These are phyloP conservation scores for Drechslera avenae DNA, from an alignment of 2,329 filamentous ascomycete species.

Conservation along the genomic window DNA sequence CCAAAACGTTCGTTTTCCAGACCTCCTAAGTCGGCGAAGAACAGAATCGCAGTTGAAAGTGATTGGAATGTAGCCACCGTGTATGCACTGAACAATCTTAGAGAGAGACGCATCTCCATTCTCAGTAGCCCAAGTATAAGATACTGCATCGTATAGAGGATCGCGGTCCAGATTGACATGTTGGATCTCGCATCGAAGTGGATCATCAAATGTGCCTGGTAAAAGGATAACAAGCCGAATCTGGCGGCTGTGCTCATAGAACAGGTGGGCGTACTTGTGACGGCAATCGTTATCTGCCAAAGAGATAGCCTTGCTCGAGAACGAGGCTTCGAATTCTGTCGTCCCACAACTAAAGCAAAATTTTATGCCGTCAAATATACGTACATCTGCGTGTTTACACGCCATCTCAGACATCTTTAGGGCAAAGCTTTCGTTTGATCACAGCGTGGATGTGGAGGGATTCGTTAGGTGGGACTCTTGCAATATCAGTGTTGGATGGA, in stretches of 20 bases:
- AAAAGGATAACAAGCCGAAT: slow-evolving; percentile 5
- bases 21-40: slow-evolving; percentile 9
- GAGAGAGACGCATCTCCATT: slow-evolving; percentile 1
- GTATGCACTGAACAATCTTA: not conserved
- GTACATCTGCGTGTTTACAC: slow-evolving; percentile 19
- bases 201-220: not conserved
- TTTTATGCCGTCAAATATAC: slow-evolving; percentile 17
- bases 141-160: slow-evolving; percentile 19
- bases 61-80: slow-evolving; percentile 4
- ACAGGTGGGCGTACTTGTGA: slow-evolving; percentile 14
- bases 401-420: not conserved
- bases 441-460: too few relatives aligned
- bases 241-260: slow-evolving; percentile 11
- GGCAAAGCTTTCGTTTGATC: not conserved
- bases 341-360: slow-evolving; percentile 22
- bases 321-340: slow-evolving; percentile 6
- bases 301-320: too few relatives aligned
- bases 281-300: not conserved
- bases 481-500: not conserved
- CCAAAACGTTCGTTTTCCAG: slow-evolving; percentile 17
- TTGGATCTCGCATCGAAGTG: slow-evolving; percentile 8
- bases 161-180: slow-evolving; percentile 11
- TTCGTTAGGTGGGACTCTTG: not conserved
- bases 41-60: slow-evolving; percentile 19
- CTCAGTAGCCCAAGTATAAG: slow-evolving; percentile 19